phyloP scores from a whole-genome alignment of 306 rosid species.

The Psophocarpus tetragonolobus region DNA sequence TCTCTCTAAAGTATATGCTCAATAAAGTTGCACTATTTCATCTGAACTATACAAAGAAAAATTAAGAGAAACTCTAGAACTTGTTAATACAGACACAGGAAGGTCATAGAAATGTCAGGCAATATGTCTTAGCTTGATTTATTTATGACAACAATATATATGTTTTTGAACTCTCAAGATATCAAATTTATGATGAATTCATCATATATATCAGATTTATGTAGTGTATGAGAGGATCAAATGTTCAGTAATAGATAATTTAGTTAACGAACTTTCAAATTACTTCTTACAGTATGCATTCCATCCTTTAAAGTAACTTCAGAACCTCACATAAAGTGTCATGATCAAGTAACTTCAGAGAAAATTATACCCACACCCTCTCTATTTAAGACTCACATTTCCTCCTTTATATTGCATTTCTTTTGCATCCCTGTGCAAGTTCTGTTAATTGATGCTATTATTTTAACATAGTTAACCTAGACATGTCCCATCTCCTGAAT shows the following conservation, averaged over 20 bases:
- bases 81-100: background rate
- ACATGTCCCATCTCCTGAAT: background rate
- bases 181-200: background rate
- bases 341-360: no score
- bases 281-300: background rate
- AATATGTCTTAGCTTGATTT: background rate
- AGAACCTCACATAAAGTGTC: background rate
- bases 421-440: no score
- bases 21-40: conserved; percentile 12
- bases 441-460: no score
- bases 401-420: no score
- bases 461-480: background rate
- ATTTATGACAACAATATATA: background rate
- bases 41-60: conserved; percentile 9
- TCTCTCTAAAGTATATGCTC: background rate
- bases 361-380: no score
- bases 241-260: background rate
- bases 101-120: background rate
- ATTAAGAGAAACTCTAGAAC: background rate
- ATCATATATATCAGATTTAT: background rate
- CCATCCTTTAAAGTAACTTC: background rate
- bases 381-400: no score
- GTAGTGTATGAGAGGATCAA: background rate
- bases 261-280: background rate
- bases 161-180: background rate